phyloP scores from a whole-genome alignment of 2,329 filamentous ascomycete species.

The Xylariaceae sp. region DNA sequence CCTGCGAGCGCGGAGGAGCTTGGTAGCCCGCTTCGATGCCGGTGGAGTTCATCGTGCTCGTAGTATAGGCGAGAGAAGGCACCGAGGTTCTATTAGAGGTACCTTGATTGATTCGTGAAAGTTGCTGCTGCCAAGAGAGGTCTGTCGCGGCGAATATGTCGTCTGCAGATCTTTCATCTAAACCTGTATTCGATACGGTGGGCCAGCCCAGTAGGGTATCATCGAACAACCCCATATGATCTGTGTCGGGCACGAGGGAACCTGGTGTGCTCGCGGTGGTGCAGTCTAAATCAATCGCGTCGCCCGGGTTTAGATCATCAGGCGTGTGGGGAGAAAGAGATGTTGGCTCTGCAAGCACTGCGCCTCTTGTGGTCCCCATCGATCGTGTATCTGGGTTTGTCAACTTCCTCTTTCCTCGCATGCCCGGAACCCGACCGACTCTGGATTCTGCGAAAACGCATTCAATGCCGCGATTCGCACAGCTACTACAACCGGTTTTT shows the following conservation, averaged over 20 bases:
- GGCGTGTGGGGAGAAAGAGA: not conserved
- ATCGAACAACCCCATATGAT: constrained; percentile 1
- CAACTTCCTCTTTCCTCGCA: not conserved
- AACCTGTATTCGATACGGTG: not conserved
- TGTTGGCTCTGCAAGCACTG: not conserved
- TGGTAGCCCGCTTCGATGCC: not conserved
- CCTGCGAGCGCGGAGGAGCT: not conserved
- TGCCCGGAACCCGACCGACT: constrained; percentile 2
- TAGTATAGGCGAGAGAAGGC: not conserved
- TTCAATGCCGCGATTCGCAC: constrained; percentile 1
- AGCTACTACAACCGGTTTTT: constrained; percentile 2
- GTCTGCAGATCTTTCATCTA: not conserved
- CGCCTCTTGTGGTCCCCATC: not conserved
- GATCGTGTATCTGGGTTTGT: not conserved
- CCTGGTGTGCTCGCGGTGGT: not conserved
- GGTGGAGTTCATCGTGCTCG: not conserved
- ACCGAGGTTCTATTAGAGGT: not conserved
- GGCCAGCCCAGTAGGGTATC: constrained; percentile 1
- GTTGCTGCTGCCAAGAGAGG: not conserved
- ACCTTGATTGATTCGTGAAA: not conserved
- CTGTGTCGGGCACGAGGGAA: not conserved
- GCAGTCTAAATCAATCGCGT: not conserved
- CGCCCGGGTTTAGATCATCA: not conserved
- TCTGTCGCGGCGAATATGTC: not conserved
- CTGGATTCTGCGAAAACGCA: constrained; percentile 1